phyloP scores from a whole-genome alignment of 129 eudicot genomes.

The Daucus carota region DNA sequence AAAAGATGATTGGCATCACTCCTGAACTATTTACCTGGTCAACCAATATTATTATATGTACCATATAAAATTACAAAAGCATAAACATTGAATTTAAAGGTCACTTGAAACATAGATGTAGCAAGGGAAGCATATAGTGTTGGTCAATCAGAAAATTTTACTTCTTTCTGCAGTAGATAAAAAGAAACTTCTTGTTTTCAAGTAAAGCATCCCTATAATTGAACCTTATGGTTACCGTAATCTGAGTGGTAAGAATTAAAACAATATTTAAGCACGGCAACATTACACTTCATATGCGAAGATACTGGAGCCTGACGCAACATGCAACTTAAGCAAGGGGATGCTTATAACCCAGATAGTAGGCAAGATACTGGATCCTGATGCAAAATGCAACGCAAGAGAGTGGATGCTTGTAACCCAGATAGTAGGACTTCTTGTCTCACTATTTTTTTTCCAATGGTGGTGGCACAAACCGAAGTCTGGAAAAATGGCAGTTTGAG shows the following conservation, averaged over 20 bases:
- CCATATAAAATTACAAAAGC: not conserved
- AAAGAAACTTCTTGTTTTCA: not conserved
- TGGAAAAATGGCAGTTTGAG: not conserved
- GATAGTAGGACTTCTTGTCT: conserved; percentile 6
- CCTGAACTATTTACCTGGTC: conserved; percentile 96
- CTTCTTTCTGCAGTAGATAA: not conserved
- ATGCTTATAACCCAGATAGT: conserved; percentile 2
- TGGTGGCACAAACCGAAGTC: not conserved
- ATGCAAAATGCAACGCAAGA: not conserved
- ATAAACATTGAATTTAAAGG: not conserved
- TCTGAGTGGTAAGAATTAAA: not conserved
- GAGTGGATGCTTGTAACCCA: too few species aligned
- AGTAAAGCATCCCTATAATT: not conserved
- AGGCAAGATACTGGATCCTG: conserved; percentile 13
- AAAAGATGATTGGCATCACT: conserved; percentile 99
- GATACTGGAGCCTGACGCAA: conserved; percentile 6
- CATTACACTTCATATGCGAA: not conserved
- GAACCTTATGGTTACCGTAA: not conserved
- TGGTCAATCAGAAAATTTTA: not conserved
- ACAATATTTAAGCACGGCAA: not conserved
- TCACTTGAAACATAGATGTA: not conserved
- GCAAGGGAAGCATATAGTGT: not conserved
- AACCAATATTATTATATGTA: not conserved
- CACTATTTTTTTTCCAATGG: not conserved
- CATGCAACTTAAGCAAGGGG: not conserved